Base-by-base conservation (phyloP, 2,329 filamentous ascomycete species). In the Talaromyces rugulosus region DNA sequence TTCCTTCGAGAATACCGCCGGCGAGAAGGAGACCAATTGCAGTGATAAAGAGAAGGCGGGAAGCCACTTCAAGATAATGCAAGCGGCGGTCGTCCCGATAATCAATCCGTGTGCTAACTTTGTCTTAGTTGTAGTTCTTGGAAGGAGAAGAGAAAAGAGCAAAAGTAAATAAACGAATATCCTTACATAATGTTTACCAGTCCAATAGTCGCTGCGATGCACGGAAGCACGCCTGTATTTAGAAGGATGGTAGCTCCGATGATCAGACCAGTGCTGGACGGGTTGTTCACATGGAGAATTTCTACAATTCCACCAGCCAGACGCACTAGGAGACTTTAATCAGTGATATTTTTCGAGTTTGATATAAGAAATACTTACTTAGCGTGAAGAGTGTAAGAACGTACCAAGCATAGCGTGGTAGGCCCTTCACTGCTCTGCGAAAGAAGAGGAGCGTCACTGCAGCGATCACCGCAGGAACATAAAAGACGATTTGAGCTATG, bases 131-230 rank as follows among this genome's bases (percentile, higher is more conserved):
- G 9, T 1, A 12, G 18, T 50, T 23, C n/a, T 50, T 14, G 5
- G 7, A 50, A 16, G 12, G 1, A 9, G 1, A 47, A 8, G 2
- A 30, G 27, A 30, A 14, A 16, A 33, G 28, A 30, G 47, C 14
- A 34, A 7, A 18, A 34, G 23, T 2, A n/a, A 9, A 16, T 27
- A 23, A 23, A 23, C 1, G 23, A 23, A 23, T 4, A 9, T 16
- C 64, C 66, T 62, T 61, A 68, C 67, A 68, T 67, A 33, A 69
- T 66, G 28, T 67, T 65, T 30, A 70, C 57, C 2, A 67, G 62
- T 6, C 67, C 69, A 28, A 70, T 56, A 7, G 69, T 70, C 16
- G 68, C 69, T 11, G 64, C 66, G 12, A 70, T 67, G 28, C 69
- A 63, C 5, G 69, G 69, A 47, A 70, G 65, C 23, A 69, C 61